Base-by-base conservation (phyloP, 179 eudicot species). In the Sideroxylon spinosum region DNA sequence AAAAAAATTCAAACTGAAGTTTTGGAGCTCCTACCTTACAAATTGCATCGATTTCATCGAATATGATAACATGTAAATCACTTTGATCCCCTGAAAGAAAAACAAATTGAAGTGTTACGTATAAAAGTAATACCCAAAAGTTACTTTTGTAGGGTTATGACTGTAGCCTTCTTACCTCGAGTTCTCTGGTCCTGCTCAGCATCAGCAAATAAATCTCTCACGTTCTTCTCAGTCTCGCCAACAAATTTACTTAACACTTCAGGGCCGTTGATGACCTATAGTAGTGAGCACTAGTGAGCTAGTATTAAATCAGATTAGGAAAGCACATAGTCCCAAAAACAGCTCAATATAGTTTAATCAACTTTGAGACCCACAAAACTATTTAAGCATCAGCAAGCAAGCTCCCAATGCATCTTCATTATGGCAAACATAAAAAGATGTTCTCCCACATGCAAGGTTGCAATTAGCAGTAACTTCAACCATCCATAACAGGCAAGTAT, bases 201-300 rank as follows among this genome's bases (percentile, higher is more conserved):
- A 88, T 96, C 99, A 83, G 98, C 99, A 91, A 96, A 96, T 82
- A 96, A 79, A 88, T 96, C 98, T 77, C 99, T 89, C 78, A 94
- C 95, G 80, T 96, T 96, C 86, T 96, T 96, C 86, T 96, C 99
- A 82, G 98, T 92, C 82, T 95, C 99, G 76, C 99, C 99, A 85
- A 95, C 99, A 88, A 93, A 95, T 79, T 95, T 95, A 85, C 98
- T 95, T 68, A 95, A 79, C 25, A 95, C 98, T 87, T 95, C 99
- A 76, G 99, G 99, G 49, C 99, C 99, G 88, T 95, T 95, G 68
- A 95, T 95, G 86, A 95, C 89, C 95, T 91, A 73, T 49, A 84
- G 75, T 68, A 59, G 19, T 71, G 64, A 19, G 14, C 49, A 71
- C 50, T 22, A 17, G 63, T 20, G 75, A 72, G 32, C 32, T 22